Conservation (phyloP, 1,284 basidiomycete genomes). For the Afroboletus lepidellus region DNA sequence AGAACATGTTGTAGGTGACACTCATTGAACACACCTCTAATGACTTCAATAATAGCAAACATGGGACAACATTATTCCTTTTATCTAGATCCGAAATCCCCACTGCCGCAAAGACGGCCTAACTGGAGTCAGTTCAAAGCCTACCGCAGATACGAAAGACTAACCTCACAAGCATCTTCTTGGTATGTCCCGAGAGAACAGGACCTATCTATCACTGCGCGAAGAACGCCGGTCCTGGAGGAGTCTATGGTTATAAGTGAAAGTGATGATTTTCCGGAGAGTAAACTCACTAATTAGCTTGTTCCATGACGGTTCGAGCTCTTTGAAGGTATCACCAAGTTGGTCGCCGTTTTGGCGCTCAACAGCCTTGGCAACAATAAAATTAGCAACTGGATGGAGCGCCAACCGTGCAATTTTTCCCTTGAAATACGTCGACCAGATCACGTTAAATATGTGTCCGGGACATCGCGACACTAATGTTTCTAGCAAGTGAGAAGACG, state of each 20-base stretch:
- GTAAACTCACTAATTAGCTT: conserved; percentile 52
- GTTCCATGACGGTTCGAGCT: conserved; percentile 54
- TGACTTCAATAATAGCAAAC: conserved; percentile 62
- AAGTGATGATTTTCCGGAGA: conserved; percentile 16
- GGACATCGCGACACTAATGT: conserved; percentile 68
- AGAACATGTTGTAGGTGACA: conserved; percentile 1
- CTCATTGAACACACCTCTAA: conserved; percentile 43
- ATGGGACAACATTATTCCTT: conserved; percentile 54
- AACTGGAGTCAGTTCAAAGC: not conserved
- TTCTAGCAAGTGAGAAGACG: conserved; percentile 86
- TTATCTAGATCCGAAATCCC: conserved; percentile 50
- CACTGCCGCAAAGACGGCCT: conserved; percentile 66
- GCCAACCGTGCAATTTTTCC: conserved; percentile 72
- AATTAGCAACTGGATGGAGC: conserved; percentile 88
- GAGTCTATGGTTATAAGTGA: conserved; percentile 39
- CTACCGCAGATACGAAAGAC: conserved; percentile 8
- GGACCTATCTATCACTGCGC: conserved; percentile 70
- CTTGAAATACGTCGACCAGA: conserved; percentile 80
- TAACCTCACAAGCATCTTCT: conserved; percentile 48
- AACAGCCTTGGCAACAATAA: conserved; percentile 80
- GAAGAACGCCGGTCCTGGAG: conserved; percentile 63
- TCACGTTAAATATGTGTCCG: conserved; percentile 53
- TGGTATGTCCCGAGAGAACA: conserved; percentile 45
- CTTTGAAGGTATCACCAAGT: conserved; percentile 56
- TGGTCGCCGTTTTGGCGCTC: conserved; percentile 55